A percentile compares a stretch with the other conserved stretches of the same genome.
Conservation (phyloP, 768 basidiomycete genomes). For the Leccinum sublutescens region DNA sequence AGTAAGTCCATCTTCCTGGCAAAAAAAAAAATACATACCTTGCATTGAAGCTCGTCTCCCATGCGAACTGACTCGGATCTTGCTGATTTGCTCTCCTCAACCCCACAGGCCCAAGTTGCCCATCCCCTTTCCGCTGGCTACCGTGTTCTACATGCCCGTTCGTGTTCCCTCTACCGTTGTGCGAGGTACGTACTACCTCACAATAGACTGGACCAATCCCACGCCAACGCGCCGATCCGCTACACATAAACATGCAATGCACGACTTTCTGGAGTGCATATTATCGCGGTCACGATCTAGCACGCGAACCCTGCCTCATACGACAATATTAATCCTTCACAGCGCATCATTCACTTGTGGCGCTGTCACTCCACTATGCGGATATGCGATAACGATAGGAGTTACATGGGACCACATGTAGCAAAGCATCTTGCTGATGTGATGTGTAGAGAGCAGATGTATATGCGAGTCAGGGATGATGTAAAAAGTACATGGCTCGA, state of each 20-base stretch:
- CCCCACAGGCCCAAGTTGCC: no score
- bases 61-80: no score
- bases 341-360: neutral
- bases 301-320: neutral
- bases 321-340: neutral
- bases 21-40: no score
- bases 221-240: no score
- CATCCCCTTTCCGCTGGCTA: no score
- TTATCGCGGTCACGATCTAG: neutral
- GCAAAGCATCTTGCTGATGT: neutral
- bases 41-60: no score
- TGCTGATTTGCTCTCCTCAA: no score
- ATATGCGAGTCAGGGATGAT: conserved; percentile 17
- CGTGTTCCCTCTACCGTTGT: neutral
- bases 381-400: neutral
- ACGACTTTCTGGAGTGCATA: neutral
- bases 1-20: no score
- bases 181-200: neutral
- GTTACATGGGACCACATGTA: neutral
- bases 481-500: conserved; percentile 20
- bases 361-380: neutral
- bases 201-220: neutral
- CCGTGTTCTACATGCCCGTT: neutral
- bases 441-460: conserved; percentile 1
- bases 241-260: neutral